Conservation (phyloP, 768 basidiomycete genomes). For the Xanthoconium stramineum region DNA sequence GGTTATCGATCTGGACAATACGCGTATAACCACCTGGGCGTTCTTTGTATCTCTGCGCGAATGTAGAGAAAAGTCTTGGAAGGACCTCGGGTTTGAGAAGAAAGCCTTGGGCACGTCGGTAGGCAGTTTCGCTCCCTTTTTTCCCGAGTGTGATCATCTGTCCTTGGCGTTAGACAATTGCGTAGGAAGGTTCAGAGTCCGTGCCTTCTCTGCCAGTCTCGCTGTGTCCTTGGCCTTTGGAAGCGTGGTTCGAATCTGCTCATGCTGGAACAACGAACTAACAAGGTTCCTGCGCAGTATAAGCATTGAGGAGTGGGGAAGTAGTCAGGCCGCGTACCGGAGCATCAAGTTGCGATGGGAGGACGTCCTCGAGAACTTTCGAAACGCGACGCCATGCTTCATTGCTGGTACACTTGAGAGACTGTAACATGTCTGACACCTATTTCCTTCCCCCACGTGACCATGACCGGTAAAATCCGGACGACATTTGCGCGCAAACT, state of each 20-base stretch:
- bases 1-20: constrained; percentile 86
- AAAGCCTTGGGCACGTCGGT: constrained; percentile 72
- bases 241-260: constrained; percentile 92
- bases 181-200: background rate
- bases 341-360: constrained; percentile 93
- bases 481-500: background rate
- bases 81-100: constrained; percentile 68
- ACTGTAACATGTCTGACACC: no score
- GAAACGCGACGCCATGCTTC: constrained; percentile 93
- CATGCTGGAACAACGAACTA: constrained; percentile 90
- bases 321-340: constrained; percentile 47
- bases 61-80: constrained; percentile 79
- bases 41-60: constrained; percentile 74
- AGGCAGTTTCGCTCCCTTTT: constrained; percentile 68
- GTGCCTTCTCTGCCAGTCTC: constrained; percentile 88
- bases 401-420: constrained; percentile 42
- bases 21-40: constrained; percentile 95
- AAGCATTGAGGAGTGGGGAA: constrained; percentile 1
- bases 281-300: constrained; percentile 75
- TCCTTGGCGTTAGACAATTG: constrained; percentile 3
- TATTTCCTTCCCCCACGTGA: constrained; percentile 1
- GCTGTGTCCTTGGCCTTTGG: constrained; percentile 93
- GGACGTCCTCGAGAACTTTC: constrained; percentile 88
- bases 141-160: constrained; percentile 94
- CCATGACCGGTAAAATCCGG: constrained; percentile 26